Conservation (phyloP, 495 filamentous ascomycete genomes). For the Aspergillus affinis region DNA sequence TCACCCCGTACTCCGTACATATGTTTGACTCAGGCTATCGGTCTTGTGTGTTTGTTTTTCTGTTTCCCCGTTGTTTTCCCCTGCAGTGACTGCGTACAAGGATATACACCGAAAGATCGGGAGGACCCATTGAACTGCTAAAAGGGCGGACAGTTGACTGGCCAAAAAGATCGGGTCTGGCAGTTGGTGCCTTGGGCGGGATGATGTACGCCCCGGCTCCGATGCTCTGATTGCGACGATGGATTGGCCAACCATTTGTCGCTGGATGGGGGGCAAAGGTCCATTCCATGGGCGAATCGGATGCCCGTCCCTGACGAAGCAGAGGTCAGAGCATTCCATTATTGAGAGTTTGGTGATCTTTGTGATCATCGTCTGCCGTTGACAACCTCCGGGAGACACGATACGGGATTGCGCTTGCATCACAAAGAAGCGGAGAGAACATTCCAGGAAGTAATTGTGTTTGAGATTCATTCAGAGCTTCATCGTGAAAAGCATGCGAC, state of each 20-base stretch:
- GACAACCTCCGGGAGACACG: too few relatives aligned
- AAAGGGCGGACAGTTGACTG: conserved; percentile 15
- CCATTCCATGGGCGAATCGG: conserved; percentile 19
- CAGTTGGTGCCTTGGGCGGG: conserved; percentile 34
- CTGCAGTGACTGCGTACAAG: conserved; percentile 9
- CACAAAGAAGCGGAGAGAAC: background rate
- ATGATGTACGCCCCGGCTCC: conserved; percentile 31
- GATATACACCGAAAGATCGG: conserved; percentile 24
- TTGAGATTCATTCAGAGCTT: background rate
- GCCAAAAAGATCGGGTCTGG: conserved; percentile 29
- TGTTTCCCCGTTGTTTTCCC: background rate
- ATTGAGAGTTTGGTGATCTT: too few relatives aligned
- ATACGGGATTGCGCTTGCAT: background rate
- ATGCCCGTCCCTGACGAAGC: conserved; percentile 16
- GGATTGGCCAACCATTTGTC: conserved; percentile 27
- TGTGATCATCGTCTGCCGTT: too few relatives aligned
- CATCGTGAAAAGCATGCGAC: background rate
- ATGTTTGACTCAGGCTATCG: too few relatives aligned
- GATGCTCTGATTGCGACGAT: conserved; percentile 15
- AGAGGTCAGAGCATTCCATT: background rate
- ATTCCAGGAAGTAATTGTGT: background rate
- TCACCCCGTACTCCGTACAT: too few relatives aligned
- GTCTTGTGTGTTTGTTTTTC: background rate
- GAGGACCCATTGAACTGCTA: conserved; percentile 13
- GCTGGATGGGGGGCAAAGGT: conserved; percentile 13